Conservation (phyloP, 805 yeast genomes). For the Candida tallmaniae region DNA sequence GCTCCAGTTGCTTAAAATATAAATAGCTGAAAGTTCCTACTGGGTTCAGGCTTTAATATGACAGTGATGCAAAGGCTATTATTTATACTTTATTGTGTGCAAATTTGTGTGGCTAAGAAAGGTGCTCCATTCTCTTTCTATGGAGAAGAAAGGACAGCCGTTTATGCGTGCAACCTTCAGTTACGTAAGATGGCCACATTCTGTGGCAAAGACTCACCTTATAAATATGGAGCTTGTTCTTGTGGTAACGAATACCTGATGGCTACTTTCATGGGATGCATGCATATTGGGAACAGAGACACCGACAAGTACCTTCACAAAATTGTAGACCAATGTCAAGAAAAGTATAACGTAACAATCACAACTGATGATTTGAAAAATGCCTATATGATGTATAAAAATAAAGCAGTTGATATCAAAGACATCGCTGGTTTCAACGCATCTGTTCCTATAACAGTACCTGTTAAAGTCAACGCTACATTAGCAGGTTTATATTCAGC, state of each 20-base stretch:
- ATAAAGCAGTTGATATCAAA: conserved; percentile 12
- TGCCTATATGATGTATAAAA: conserved; percentile 13
- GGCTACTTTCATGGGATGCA: conserved; percentile 30
- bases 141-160: neutral
- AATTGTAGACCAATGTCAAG: conserved; percentile 17
- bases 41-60: no score
- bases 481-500: neutral
- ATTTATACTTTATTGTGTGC: neutral
- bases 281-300: conserved; percentile 2
- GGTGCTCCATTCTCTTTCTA: conserved; percentile 2
- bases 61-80: no score
- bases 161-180: conserved; percentile 2
- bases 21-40: no score
- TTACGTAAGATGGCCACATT: conserved; percentile 3
- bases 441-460: conserved; percentile 17
- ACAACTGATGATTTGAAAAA: conserved; percentile 13
- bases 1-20: no score
- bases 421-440: conserved; percentile 23
- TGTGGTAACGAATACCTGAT: conserved; percentile 23
- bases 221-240: conserved; percentile 13
- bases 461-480: conserved; percentile 19
- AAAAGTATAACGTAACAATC: conserved; percentile 16
- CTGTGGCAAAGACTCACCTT: conserved; percentile 7
- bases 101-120: neutral
- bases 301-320: neutral